A percentile compares a stretch with the other conserved stretches of the same genome.
Evolutionary conservation across 2,329 filamentous ascomycete genomes (phyloP).

Genomic region (Talaromyces verruculosus): DNA sequence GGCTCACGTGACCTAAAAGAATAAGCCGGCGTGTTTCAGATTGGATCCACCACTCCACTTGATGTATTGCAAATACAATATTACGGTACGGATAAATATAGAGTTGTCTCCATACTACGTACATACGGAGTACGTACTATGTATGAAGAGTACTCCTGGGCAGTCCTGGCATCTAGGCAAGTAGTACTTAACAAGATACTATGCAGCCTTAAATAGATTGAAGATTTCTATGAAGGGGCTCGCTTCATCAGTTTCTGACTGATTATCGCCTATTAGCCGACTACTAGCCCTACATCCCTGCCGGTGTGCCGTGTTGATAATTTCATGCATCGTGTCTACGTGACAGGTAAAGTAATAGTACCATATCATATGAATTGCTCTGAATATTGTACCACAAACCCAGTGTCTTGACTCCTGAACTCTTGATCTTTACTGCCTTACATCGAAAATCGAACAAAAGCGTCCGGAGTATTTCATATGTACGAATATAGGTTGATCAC

Average conservation of each 20-base stretch:
- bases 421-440: not conserved
- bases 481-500: not conserved
- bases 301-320: not conserved
- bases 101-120: not conserved
- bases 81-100: not conserved
- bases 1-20: not conserved
- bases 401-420: not conserved
- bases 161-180: no score
- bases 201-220: conserved; percentile 2
- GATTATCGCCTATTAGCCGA: not conserved
- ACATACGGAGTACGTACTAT: not conserved
- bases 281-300: not conserved
- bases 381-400: not conserved
- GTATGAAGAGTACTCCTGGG: not conserved
- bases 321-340: not conserved
- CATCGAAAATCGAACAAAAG: not conserved
- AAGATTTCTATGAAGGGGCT: not conserved
- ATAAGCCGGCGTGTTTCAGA: not conserved
- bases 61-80: not conserved
- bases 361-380: not conserved
- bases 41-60: not conserved
- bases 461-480: not conserved
- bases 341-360: conserved; percentile 4
- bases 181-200: not conserved
- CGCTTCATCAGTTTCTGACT: not conserved